Evolutionary conservation across 805 yeast genomes (phyloP).

Genomic region (Candida tibetensis): DNA sequence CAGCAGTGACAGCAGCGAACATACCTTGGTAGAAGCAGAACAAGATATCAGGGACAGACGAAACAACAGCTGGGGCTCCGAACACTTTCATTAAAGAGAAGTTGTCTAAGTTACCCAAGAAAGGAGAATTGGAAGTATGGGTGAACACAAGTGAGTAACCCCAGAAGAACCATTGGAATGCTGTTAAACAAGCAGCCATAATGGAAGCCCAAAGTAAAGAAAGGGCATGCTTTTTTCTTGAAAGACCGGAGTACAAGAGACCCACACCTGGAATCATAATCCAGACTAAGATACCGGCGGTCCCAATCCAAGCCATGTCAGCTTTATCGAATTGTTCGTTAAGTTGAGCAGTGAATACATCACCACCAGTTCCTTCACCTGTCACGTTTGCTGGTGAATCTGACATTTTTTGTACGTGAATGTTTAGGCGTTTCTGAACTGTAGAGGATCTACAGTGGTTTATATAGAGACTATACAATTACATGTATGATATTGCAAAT

Average conservation of each 20-base stretch:
- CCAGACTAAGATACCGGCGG: constrained; percentile 81
- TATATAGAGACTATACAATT: neutral
- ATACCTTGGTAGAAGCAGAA: constrained; percentile 92
- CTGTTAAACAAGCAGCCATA: constrained; percentile 78
- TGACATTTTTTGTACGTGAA: constrained; percentile 7
- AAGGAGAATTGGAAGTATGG: constrained; percentile 56
- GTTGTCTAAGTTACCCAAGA: constrained; percentile 78
- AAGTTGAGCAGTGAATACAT: constrained; percentile 68
- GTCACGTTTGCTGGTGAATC: constrained; percentile 31
- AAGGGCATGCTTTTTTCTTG: constrained; percentile 94
- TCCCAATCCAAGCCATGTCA: constrained; percentile 83
- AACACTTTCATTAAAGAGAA: constrained; percentile 79
- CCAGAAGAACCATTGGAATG: constrained; percentile 98
- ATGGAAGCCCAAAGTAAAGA: constrained; percentile 92
- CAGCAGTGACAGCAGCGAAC: constrained; percentile 93
- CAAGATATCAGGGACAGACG: constrained; percentile 82
- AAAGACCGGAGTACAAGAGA: constrained; percentile 84
- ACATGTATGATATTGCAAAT: too few species aligned
- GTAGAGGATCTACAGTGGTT: too few species aligned
- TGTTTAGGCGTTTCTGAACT: too few species aligned
- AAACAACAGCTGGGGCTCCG: constrained; percentile 70
- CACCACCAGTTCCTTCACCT: constrained; percentile 74
- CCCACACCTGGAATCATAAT: constrained; percentile 98
- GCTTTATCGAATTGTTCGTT: constrained; percentile 68
- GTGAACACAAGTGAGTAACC: constrained; percentile 90